Evolutionary conservation across 306 rosid genomes (phyloP).

Genomic region (Cotoneaster glaucophyllus): DNA sequence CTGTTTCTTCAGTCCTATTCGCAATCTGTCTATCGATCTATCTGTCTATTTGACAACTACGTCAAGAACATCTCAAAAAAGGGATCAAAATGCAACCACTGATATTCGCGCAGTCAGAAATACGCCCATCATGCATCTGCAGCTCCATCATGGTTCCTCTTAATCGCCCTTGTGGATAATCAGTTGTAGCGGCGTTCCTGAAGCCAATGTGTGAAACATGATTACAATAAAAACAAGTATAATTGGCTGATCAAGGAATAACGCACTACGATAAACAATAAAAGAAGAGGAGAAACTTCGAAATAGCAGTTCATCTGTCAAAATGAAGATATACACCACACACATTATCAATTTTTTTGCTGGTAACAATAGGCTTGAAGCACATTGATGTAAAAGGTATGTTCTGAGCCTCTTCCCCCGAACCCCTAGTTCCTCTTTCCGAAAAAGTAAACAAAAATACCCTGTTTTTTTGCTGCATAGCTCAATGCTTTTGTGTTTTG

Average conservation of each 20-base stretch:
- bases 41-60: too few species aligned
- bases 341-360: background rate
- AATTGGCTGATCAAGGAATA: background rate
- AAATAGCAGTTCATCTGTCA: background rate
- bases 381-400: background rate
- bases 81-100: background rate
- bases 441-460: background rate
- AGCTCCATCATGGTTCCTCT: constrained; percentile 8
- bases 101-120: constrained; percentile 14
- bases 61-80: constrained; percentile 9
- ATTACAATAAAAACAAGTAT: background rate
- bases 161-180: too few species aligned
- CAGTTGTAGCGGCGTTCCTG: background rate
- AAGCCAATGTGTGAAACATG: background rate
- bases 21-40: background rate
- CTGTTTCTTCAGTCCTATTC: background rate
- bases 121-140: constrained; percentile 5
- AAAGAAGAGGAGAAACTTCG: background rate
- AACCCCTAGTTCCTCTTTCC: background rate
- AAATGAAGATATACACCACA: background rate
- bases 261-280: background rate
- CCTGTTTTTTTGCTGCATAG: background rate
- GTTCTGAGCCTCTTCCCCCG: too few species aligned
- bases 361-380: background rate
- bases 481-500: background rate